Base-by-base conservation (phyloP, 352 stramenopile genomes). In the Globisporangium okanoganense region DNA sequence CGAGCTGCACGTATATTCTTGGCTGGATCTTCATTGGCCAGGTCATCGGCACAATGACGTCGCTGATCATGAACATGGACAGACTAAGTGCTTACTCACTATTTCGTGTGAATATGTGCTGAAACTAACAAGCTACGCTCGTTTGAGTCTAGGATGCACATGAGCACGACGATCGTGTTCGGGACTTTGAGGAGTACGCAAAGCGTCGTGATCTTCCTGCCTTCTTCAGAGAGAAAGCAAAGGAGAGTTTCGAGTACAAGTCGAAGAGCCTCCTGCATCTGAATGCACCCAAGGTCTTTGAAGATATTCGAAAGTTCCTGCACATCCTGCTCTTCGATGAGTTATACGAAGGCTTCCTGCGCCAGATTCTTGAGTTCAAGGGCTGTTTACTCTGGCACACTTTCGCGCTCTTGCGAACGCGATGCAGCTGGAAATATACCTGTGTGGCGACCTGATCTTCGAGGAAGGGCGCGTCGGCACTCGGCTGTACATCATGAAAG, bases 21-120 rank as follows among this genome's bases (percentile, higher is more conserved):
- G 66, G 62, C 1, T 72, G 66, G 66, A 31, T 72, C 20, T 69
- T 65, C 24, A 70, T 72, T 29, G 66, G 61, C 2, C 62, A 72
- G 36, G n/a, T 72, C 33, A 70, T 70, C 35, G 56, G 66, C 13
- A 58, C 56, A 29, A 72, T 72, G 36, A 72, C 56, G 2, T 66
- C 66, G 14, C 27, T 72, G 16, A 72, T 72, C 38, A 31, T 51
- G 7, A 57, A 56, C 7, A 61, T 72, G 56, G 62, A 72, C 25
- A 33, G 10, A 18, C 8, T 50, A 25, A 33, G 29, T 33, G 29
- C 29, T 33, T 33, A 7, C 29, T 33, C 29, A 33, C 6, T 33
- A 33, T 33, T 7, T 33, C 6, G 29, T 33, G 29, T 33, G 29
- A 33, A 33, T 33, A 33, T 6, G 29, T 33, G 29, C 29, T 33